A percentile compares a stretch with the other conserved stretches of the same genome.
phyloP scores from a whole-genome alignment of 2,329 filamentous ascomycete species.

The Cercospora nicotianae region DNA sequence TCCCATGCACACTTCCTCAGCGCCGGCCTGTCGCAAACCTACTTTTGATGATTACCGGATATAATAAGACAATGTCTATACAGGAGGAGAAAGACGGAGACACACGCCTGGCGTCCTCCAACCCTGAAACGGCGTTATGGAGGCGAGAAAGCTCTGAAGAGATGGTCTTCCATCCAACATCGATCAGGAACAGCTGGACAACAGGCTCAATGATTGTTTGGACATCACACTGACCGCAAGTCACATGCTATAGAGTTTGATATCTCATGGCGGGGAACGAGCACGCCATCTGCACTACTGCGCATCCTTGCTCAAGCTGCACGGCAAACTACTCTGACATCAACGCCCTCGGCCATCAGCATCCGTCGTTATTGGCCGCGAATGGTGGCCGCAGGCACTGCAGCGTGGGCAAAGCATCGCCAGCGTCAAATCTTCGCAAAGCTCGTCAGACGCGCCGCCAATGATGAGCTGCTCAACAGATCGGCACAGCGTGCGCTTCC shows the following conservation, averaged over 20 bases:
- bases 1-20: not conserved
- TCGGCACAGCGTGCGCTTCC: not conserved
- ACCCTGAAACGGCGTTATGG: too few species aligned
- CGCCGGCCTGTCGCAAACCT: not conserved
- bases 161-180: not conserved
- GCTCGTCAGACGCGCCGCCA: conserved; percentile 10
- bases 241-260: conserved; percentile 9
- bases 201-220: not conserved
- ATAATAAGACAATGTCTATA: not conserved
- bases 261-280: conserved; percentile 4
- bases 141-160: not conserved
- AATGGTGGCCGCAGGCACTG: not conserved
- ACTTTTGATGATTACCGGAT: not conserved
- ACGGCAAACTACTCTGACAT: conserved; percentile 1
- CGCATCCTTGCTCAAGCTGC: conserved; percentile 6
- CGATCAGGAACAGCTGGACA: not conserved
- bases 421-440: not conserved
- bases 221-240: not conserved
- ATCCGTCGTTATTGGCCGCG: conserved; percentile 1
- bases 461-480: conserved; percentile 13
- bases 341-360: conserved; percentile 5
- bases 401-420: conserved; percentile 1
- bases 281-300: conserved; percentile 15
- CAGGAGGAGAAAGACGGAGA: not conserved
- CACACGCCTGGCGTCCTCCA: not conserved